A percentile compares a stretch with the other conserved stretches of the same genome.
Evolutionary conservation across 306 rosid genomes (phyloP).

Genomic region (Sicyos edulis): DNA sequence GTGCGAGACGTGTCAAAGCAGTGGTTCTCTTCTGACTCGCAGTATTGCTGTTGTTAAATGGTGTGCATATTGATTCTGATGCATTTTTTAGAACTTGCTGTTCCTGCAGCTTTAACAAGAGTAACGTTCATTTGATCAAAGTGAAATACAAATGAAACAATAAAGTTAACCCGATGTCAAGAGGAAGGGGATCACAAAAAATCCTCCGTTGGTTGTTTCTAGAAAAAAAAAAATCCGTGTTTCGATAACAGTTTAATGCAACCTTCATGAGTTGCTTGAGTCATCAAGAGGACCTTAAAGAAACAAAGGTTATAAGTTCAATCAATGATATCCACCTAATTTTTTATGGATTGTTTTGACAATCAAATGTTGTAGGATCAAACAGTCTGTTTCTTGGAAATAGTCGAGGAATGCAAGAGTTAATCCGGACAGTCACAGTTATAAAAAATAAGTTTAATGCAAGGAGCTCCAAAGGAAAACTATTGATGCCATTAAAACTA

Average conservation of each 20-base stretch:
- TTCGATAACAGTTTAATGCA: not conserved
- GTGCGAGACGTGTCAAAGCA: slow-evolving; percentile 56
- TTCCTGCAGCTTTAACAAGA: not conserved
- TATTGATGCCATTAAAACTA: too few relatives aligned
- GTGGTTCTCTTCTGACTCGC: slow-evolving; percentile 66
- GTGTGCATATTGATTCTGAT: slow-evolving; percentile 36
- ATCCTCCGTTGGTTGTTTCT: not conserved
- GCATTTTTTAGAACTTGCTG: not conserved
- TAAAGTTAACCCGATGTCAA: not conserved
- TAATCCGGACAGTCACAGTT: too few relatives aligned
- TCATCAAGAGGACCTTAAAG: too few relatives aligned
- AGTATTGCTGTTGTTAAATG: slow-evolving; percentile 64
- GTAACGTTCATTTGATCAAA: not conserved
- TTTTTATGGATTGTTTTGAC: too few relatives aligned
- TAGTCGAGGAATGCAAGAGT: too few relatives aligned
- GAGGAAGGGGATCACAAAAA: not conserved
- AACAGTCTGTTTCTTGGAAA: too few relatives aligned
- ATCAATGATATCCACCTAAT: too few relatives aligned
- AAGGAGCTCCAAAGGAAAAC: not conserved
- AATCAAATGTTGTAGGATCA: too few relatives aligned
- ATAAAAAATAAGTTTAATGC: too few relatives aligned
- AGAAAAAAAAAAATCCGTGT: not conserved
- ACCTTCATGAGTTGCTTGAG: too few relatives aligned
- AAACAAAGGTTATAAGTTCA: too few relatives aligned
- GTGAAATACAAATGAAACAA: not conserved